Evolutionary conservation across 768 basidiomycete species (phyloP), one percentile per base, ranked within the genome.

Genomic region (Trametes cinnabarina): DNA sequence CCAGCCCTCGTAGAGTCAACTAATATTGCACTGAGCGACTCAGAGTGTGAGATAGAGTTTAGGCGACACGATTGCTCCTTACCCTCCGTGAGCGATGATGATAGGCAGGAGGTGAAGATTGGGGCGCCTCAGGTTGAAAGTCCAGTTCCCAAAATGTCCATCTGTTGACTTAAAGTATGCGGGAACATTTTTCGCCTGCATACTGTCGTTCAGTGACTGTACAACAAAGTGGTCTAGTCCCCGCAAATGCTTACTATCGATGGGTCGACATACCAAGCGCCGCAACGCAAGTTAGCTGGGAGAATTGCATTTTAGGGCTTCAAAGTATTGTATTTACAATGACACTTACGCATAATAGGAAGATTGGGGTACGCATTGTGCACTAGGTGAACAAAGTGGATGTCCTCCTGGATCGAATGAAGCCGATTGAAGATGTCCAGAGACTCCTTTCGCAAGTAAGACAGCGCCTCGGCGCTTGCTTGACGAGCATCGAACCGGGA

Each of bases 151-250:
- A 58, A 81, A 86, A 66, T 95, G 93, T 0, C 93, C 94, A 65
- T 95, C 92, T 0, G 91, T 94, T 0, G 92, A 93, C 67, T 96
- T 96, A 80, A 91, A 98, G 76, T 93, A 98, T 15, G 85, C 92
- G 26, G 80, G 77, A 4, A 73, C 63, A 5, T 57, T 56, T 26
- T 64, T 65, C 14, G 64, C 67, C 72, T 73, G 49, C 3, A 42
- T 34, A 17, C n/a, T 3, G 9, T 7, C 17, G 47, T 54, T 32
- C 28, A 49, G 8, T 41, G 11, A 68, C 71, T 76, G 51, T 2
- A 32, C 6, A n/a, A n/a, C 39, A 26, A 35, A n/a, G 17, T 43
- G 34, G 48, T 60, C 41, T 26, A 51, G 44, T 49, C 51, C 30
- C 26, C 12, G n/a, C 9, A 25, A 25, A 28, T n/a, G 32, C 79